Evolutionary conservation across 176 grass and related monocot species (phyloP), one percentile per base, ranked within the genome.

Genomic region (Tillandsia fasciculata): DNA sequence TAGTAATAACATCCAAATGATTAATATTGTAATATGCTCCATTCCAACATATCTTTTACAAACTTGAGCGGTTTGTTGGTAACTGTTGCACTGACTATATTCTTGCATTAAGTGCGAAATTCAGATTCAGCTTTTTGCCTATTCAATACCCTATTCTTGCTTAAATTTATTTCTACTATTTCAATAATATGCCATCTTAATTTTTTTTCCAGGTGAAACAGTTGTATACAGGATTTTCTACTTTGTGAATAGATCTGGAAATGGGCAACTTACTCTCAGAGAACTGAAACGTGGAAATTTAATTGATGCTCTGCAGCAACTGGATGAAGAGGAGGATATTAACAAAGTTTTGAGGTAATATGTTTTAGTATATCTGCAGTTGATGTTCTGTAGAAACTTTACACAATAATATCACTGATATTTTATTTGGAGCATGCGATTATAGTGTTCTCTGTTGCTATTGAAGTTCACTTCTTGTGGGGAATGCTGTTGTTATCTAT

Each of bases 181-280:
- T 69, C 42, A 13, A 50, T 17, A 13, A 10, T 17, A 10, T 65
- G n/a, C 29, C 22, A 64, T 50, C 53, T 82, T 64, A 58, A 71
- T 72, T 3, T 58, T 79, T 77, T 78, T 78, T 79, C 72, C 95
- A 99, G 95, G 82, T 66, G 95, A 99, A 78, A 99, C 90, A 50
- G 95, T 99, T 68, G 88, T 99, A 88, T 99, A 99, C 87, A 99
- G 95, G 70, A 99, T 99, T 77, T 99, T 93, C 76, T 99, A 99
- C 87, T 99, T 84, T 53, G 83, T 94, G 75, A 99, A 99, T 86
- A 99, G 81, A 90, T 76, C 87, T 82, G 95, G 87, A 79, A 99
- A 94, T 90, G 90, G 90, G 12, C 80, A 83, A 64, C 78, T 99
- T 70, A 94, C 90, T 29, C 80, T 99, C 12, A 90, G 90, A 86